phyloP scores from a whole-genome alignment of 805 yeast species.

The Candida suzukii region DNA sequence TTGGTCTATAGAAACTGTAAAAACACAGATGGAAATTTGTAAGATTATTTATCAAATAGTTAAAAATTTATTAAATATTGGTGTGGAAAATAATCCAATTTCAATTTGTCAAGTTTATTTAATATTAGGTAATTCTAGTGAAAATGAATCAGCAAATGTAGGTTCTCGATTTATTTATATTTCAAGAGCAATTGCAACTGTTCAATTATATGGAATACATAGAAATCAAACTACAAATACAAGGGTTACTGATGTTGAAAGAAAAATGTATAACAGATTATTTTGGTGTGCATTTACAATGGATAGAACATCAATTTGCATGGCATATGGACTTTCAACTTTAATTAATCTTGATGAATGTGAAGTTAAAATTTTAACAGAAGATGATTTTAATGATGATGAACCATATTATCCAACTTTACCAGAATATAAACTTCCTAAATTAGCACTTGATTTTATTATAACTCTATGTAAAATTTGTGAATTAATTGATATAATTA shows the following conservation, averaged over 20 bases:
- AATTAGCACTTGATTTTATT: conserved; percentile 35
- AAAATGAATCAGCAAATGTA: neutral
- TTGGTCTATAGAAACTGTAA: conserved; percentile 40
- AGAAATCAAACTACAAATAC: conserved; percentile 26
- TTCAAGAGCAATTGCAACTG: conserved; percentile 58
- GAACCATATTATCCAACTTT: conserved; percentile 33
- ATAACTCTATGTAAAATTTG: conserved; percentile 52
- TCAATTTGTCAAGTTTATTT: conserved; percentile 54
- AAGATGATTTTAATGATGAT: conserved; percentile 59
- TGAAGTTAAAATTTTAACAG: conserved; percentile 69
- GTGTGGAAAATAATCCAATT: conserved; percentile 61
- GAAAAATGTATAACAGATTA: conserved; percentile 51
- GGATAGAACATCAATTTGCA: conserved; percentile 58
- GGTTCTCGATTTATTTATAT: conserved; percentile 74
- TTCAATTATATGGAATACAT: conserved; percentile 75
- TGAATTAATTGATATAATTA: conserved; percentile 60
- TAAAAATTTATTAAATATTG: conserved; percentile 61
- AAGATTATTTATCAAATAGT: conserved; percentile 32
- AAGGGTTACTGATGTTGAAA: conserved; percentile 9
- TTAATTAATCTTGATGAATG: conserved; percentile 63
- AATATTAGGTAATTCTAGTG: conserved; percentile 32
- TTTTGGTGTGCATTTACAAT: conserved; percentile 76
- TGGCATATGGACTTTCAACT: conserved; percentile 66
- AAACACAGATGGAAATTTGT: conserved; percentile 35
- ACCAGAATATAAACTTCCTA: conserved; percentile 21